Evolutionary conservation across 495 filamentous ascomycete genomes (phyloP), one percentile per base, ranked within the genome.

Genomic region (Aspergillus hancockii): DNA sequence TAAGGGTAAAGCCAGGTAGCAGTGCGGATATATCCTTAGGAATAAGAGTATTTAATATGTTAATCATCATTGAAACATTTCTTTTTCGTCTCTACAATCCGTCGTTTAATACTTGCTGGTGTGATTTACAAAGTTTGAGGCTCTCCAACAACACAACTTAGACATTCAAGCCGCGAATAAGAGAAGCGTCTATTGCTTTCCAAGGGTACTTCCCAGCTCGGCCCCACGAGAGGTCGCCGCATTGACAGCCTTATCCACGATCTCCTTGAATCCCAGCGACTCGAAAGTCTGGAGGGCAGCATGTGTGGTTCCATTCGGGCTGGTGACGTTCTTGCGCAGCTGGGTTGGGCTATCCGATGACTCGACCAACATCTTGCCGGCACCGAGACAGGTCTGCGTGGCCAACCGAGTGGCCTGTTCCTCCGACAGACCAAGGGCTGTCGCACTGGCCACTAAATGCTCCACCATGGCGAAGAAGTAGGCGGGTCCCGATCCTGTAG

Each of bases 391-490:
- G 19, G 75, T 77, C 62, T 77, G 75, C 8, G 73, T 61, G 12
- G 75, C 75, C 19, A 77, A 47, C 4, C 73, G 71, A 36, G 73
- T 77, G 16, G 75, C 75, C 59, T 77, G 75, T 16, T 77, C 75
- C 36, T 67, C 54, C 0, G 73, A 58, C 13, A 77, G 63, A 22
- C 75, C 75, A 8, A 75, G 61, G 0, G 71, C 67, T 8, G 70
- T 75, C 6, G 73, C 75, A 50, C 73, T 75, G 38, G 71, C 64
- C 28, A 77, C 58, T 0, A 77, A 58, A 41, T 77, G 75, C 49
- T 77, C 75, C 10, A 77, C 75, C 75, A 77, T 77, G 21, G 75
- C 75, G 59, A 77, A 77, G 67, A 77, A 77, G 49, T 77, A 77
- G 7, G 75, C 73, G 7, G 75, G 75, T 19, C 75, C 75, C 34